Percentiles rank a stretch among this genome's conserved stretches.
phyloP scores from a whole-genome alignment of 441 rosid species.

The Metrosideros polymorpha region DNA sequence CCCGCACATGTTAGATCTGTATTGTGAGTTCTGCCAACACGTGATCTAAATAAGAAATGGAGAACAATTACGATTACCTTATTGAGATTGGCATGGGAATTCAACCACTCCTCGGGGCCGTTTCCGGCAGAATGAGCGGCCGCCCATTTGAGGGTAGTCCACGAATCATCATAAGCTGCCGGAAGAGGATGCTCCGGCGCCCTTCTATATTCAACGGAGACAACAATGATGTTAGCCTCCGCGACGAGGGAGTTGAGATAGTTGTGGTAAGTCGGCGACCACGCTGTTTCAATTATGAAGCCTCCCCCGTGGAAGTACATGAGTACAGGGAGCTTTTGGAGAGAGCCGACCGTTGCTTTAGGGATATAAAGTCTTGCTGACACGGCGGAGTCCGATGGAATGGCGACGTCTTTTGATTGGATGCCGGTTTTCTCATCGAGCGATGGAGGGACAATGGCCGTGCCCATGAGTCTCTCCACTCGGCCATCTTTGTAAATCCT shows the following conservation, averaged over 20 bases:
- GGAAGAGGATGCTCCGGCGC: not conserved
- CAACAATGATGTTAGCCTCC: not conserved
- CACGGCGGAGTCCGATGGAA: not conserved
- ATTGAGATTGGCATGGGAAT: not conserved
- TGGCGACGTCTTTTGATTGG: not conserved
- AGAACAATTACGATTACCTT: not conserved
- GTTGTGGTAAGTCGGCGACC: not conserved
- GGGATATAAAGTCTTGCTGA: not conserved
- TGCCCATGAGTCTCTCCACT: not conserved
- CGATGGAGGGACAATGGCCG: not conserved
- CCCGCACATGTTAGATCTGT: no score
- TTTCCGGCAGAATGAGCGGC: not conserved
- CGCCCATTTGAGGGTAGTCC: conserved; percentile 4
- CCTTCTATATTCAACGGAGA: conserved; percentile 1
- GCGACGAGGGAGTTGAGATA: not conserved
- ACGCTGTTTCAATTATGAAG: not conserved
- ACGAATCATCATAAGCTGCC: not conserved
- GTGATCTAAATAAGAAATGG: no score
- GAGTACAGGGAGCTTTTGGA: not conserved
- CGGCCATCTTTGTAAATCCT: not conserved
- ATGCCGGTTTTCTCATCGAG: not conserved
- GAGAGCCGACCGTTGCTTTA: not conserved
- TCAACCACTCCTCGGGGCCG: conserved; percentile 7
- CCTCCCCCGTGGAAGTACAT: conserved; percentile 6
- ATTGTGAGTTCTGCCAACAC: no score